A percentile compares a stretch with the other conserved stretches of the same genome.
Evolutionary conservation across 2,329 filamentous ascomycete species (phyloP).

Genomic region (Talaromyces sp.): DNA sequence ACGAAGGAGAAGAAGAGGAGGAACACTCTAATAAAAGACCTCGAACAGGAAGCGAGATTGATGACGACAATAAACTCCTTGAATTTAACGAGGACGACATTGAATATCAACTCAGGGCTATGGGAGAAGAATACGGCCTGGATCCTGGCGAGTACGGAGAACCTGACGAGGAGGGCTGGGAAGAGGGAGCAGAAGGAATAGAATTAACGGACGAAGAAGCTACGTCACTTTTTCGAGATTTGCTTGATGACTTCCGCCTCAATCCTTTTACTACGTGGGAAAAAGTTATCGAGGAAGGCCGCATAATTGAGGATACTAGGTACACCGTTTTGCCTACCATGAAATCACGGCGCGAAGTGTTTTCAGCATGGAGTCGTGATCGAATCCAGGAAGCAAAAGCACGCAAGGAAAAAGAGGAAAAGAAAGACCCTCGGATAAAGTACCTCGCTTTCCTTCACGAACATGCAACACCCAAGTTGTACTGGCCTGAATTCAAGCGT

Average conservation of each 20-base stretch:
- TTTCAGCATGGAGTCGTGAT: slow-evolving; percentile 76
- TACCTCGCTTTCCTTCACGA: slow-evolving; percentile 78
- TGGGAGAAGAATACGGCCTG: slow-evolving; percentile 79
- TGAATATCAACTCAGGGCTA: slow-evolving; percentile 81
- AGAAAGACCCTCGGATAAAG: slow-evolving; percentile 74
- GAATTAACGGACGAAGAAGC: slow-evolving; percentile 71
- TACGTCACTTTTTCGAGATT: slow-evolving; percentile 71
- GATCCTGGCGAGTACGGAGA: slow-evolving; percentile 73
- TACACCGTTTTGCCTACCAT: slow-evolving; percentile 82
- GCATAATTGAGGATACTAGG: slow-evolving; percentile 75
- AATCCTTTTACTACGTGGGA: slow-evolving; percentile 92
- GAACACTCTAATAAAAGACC: slow-evolving; percentile 45
- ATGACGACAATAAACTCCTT: slow-evolving; percentile 45
- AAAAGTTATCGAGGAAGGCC: slow-evolving; percentile 74
- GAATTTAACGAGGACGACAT: slow-evolving; percentile 96
- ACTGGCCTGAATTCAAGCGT: slow-evolving; percentile 94
- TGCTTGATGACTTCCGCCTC: slow-evolving; percentile 75
- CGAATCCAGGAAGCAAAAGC: slow-evolving; percentile 69
- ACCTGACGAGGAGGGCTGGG: slow-evolving; percentile 51
- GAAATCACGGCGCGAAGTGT: slow-evolving; percentile 74
- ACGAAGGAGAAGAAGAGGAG: slow-evolving; percentile 47
- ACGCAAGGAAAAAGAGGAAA: slow-evolving; percentile 68
- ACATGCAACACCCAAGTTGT: slow-evolving; percentile 82
- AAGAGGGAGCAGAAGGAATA: slow-evolving; percentile 67
- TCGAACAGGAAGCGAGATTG: slow-evolving; percentile 50